Conservation (phyloP, 495 filamentous ascomycete species). For the Neurospora intermedia region DNA sequence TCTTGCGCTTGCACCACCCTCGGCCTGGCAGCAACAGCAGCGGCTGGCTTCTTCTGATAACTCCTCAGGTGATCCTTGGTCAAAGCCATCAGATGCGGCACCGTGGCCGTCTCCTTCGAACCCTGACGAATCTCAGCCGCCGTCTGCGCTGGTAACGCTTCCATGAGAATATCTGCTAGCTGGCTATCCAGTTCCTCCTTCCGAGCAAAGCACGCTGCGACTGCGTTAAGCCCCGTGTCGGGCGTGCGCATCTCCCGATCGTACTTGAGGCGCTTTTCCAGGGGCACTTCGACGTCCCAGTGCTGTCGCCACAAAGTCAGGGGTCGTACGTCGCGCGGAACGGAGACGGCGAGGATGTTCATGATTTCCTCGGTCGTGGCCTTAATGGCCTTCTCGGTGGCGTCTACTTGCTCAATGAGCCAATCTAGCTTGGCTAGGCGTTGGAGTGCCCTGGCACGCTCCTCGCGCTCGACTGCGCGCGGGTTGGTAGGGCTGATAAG, state of each 20-base stretch:
- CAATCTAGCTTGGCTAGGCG: constrained; percentile 2
- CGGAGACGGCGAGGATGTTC: neutral
- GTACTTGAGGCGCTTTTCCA: neutral
- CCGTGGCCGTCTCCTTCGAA: neutral
- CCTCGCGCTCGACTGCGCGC: neutral
- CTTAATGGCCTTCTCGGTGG: neutral
- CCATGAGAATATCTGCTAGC: neutral
- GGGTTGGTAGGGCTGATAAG: neutral
- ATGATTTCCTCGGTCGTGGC: neutral
- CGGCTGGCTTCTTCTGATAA: neutral
- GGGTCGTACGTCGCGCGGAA: neutral
- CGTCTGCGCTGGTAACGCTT: constrained; percentile 1
- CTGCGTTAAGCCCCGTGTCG: neutral
- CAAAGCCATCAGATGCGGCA: neutral
- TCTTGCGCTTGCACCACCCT: neutral
- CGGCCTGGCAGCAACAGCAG: neutral
- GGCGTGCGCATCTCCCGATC: neutral
- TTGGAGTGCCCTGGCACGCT: neutral
- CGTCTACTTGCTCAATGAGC: neutral
- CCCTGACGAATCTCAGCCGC: neutral
- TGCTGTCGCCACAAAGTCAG: neutral
- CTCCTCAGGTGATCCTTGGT: neutral
- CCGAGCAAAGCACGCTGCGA: neutral
- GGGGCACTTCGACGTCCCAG: neutral
- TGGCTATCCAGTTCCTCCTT: constrained; percentile 1